phyloP scores from a whole-genome alignment of 2,329 filamentous ascomycete species.

The Colletotrichum tropicicola region DNA sequence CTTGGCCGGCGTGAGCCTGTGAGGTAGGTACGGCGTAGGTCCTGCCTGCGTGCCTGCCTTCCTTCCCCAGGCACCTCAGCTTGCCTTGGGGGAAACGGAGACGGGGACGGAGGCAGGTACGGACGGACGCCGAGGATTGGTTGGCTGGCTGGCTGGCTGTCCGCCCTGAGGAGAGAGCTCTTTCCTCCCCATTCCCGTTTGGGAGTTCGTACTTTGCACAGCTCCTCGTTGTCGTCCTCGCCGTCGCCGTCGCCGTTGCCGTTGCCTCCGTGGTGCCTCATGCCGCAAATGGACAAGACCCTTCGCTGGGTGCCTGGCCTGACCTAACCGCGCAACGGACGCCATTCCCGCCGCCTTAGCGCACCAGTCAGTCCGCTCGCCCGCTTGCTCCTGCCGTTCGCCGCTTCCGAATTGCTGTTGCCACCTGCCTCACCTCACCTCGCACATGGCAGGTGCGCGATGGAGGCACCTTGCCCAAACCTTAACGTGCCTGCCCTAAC shows the following conservation, averaged over 20 bases:
- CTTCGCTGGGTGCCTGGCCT: not conserved
- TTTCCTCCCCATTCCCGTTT: not conserved
- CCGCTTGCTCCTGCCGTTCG: not conserved
- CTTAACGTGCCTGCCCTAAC: slow-evolving; percentile 6
- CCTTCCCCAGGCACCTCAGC: too few relatives aligned
- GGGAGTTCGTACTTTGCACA: not conserved
- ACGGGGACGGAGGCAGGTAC: slow-evolving; percentile 9
- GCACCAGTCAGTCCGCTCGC: not conserved
- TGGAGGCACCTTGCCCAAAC: slow-evolving; percentile 19
- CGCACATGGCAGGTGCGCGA: slow-evolving; percentile 13
- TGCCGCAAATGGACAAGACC: not conserved
- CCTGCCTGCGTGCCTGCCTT: too few relatives aligned
- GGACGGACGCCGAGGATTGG: slow-evolving; percentile 1
- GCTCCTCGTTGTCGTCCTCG: not conserved
- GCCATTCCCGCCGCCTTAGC: slow-evolving; percentile 1
- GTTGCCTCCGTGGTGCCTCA: not conserved
- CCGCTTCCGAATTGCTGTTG: not conserved
- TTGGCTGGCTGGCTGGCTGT: not conserved
- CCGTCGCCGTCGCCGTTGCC: not conserved
- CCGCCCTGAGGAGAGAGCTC: too few relatives aligned
- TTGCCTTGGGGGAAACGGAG: too few relatives aligned
- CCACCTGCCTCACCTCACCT: not conserved
- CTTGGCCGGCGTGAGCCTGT: not conserved
- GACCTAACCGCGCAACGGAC: not conserved
- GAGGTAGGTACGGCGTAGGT: too few relatives aligned